These are phyloP conservation scores for Scytalidium sp. DNA, from an alignment of 2,329 filamentous ascomycete species.

Conservation along the genomic window DNA sequence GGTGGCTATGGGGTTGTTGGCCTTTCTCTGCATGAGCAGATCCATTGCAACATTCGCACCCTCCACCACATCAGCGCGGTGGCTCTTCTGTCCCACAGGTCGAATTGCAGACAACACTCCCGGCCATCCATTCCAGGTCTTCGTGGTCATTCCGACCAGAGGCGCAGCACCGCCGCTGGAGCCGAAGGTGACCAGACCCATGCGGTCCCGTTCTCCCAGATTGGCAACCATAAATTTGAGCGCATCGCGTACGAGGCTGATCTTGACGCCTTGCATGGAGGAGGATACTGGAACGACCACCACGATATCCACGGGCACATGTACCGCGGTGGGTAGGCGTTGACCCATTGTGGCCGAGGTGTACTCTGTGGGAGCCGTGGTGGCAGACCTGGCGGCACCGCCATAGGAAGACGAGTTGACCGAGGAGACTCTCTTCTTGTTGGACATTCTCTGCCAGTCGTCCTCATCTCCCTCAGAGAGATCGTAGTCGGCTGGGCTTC, in stretches of 20 bases:
- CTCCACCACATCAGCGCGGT: slow-evolving; percentile 94
- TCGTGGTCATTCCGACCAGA: slow-evolving; percentile 96
- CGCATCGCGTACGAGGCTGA: slow-evolving; percentile 87
- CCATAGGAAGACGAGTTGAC: slow-evolving; percentile 78
- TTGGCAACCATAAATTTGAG: slow-evolving; percentile 88
- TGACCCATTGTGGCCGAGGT: slow-evolving; percentile 56
- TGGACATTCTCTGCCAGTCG: slow-evolving; percentile 66
- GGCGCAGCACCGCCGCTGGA: slow-evolving; percentile 91
- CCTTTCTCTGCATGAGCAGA: slow-evolving; percentile 94
- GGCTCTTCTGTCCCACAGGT: slow-evolving; percentile 93
- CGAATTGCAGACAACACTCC: slow-evolving; percentile 84
- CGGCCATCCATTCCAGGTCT: slow-evolving; percentile 88
- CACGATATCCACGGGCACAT: slow-evolving; percentile 92
- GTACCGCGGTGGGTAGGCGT: slow-evolving; percentile 45
- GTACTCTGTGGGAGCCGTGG: slow-evolving; percentile 90
- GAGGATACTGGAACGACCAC: slow-evolving; percentile 96
- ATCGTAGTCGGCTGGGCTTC: slow-evolving; percentile 71
- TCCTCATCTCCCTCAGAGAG: slow-evolving; percentile 86
- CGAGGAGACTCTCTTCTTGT: slow-evolving; percentile 73
- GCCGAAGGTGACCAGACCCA: slow-evolving; percentile 96
- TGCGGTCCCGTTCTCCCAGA: slow-evolving; percentile 88
- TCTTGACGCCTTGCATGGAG: slow-evolving; percentile 99
- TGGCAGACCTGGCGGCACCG: slow-evolving; percentile 69
- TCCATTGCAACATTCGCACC: slow-evolving; percentile 99
- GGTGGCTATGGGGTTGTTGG: slow-evolving; percentile 90